Evolutionary conservation across 192 early-diverging fungal genomes (phyloP).

Genomic region (Rhizoclosmatium sp.): DNA sequence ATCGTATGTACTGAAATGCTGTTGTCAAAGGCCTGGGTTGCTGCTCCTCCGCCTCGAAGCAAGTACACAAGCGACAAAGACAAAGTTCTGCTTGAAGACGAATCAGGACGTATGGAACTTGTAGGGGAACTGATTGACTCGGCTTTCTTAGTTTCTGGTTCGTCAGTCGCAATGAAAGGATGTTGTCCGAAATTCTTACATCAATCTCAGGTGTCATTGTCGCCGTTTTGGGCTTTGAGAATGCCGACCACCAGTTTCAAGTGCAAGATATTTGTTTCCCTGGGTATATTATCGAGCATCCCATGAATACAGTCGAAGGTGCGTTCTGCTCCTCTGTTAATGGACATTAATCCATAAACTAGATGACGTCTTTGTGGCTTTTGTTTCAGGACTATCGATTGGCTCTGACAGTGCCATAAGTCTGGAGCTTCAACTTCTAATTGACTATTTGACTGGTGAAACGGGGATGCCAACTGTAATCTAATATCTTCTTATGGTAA

Average conservation of each 20-base stretch:
- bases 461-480: slow-evolving; percentile 62
- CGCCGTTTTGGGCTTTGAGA: slow-evolving; percentile 83
- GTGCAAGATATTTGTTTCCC: slow-evolving; percentile 85
- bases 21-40: slow-evolving; percentile 65
- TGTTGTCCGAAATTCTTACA: background rate
- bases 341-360: background rate
- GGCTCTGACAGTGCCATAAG: slow-evolving; percentile 55
- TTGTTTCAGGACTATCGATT: slow-evolving; percentile 84
- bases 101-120: slow-evolving; percentile 87
- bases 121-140: slow-evolving; percentile 64
- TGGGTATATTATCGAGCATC: slow-evolving; percentile 36
- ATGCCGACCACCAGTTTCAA: slow-evolving; percentile 79
- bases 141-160: slow-evolving; percentile 78
- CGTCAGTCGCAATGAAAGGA: background rate
- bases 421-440: slow-evolving; percentile 74
- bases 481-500: no score
- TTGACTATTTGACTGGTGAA: slow-evolving; percentile 83
- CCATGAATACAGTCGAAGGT: slow-evolving; percentile 33
- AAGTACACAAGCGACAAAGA: slow-evolving; percentile 76
- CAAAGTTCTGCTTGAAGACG: slow-evolving; percentile 83
- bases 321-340: background rate
- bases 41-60: slow-evolving; percentile 63
- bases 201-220: slow-evolving; percentile 70
- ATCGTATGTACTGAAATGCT: background rate
- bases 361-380: slow-evolving; percentile 72